Base-by-base conservation (phyloP, 129 eudicot species). In the Lonicera japonica region DNA sequence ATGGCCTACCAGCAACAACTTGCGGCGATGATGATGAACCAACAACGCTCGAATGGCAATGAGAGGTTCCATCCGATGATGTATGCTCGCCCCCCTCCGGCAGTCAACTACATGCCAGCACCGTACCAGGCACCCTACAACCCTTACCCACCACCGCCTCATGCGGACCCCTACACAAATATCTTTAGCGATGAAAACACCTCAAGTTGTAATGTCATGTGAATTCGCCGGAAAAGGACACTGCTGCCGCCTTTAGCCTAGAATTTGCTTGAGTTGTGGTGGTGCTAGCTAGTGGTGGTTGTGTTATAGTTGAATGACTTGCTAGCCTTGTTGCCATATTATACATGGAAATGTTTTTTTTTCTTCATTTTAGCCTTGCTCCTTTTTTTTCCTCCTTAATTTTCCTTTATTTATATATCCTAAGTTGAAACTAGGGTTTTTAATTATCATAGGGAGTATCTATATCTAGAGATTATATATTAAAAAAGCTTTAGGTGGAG, bases 51-150 rank as follows among this genome's bases (percentile, higher is more conserved):
- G 0, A 74, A 70, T 16, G 95, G 90, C 0, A 81, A 83, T 29
- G 98, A 92, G 53, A 75, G 89, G 68, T 92, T 92, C 63, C 98
- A 87, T 61, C 98, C 90, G 0, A 87, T 92, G 98, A 85, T 87
- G 96, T 87, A 87, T 25, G 96, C 95, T 0, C 79, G 91, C 0
- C 96, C 98, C 0, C 95, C 95, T 7, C 96, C 98, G 5, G 95
- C 94, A 0, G 81, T 82, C 48, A 88, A 87, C 48, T 87, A 92
- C 77, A 82, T 87, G 98, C 98, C 95, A 8, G 70, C 77, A 8
- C 80, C 87, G 4, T 38, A 38, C n/a, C n/a, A n/a, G n/a, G n/a
- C n/a, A 29, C 36, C 36, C 70, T 86, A 81, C 4, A 73, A 83
- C 60, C 83, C 79, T 0, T 70, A 67, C 58, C 80, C 70, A 8